A percentile compares a stretch with the other conserved stretches of the same genome.
Evolutionary conservation across 257 asterid species (phyloP).

Genomic region (Nicotiana otophora): DNA sequence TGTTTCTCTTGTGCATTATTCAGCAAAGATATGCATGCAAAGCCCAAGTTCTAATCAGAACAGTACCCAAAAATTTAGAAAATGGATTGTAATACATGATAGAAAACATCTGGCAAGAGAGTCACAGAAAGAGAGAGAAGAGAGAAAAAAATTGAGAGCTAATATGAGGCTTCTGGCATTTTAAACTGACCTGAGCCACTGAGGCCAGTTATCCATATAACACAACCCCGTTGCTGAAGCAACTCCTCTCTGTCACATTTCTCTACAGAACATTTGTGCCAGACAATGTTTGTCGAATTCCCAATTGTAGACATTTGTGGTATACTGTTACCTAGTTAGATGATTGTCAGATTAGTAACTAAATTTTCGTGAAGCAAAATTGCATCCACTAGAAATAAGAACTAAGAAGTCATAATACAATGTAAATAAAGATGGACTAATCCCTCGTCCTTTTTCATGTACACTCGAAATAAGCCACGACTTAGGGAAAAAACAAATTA

Average conservation of each 20-base stretch:
- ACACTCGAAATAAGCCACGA: too few relatives aligned
- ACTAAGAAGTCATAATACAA: not conserved
- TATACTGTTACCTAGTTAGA: slow-evolving; percentile 38
- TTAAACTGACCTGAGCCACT: slow-evolving; percentile 92
- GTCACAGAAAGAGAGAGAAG: not conserved
- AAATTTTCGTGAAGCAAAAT: not conserved
- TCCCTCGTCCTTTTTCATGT: not conserved
- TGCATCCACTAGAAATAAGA: not conserved
- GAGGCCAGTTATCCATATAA: slow-evolving; percentile 95
- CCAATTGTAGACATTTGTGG: slow-evolving; percentile 50
- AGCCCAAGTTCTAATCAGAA: not conserved
- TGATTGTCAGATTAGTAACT: slow-evolving; percentile 1
- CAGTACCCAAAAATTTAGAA: not conserved
- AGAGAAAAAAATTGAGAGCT: not conserved
- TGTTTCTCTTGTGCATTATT: not conserved
- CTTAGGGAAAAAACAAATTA: too few relatives aligned
- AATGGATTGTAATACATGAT: not conserved
- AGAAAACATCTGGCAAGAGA: not conserved
- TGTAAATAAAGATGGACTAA: not conserved
- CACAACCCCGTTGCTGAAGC: slow-evolving; percentile 97
- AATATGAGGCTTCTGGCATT: not conserved
- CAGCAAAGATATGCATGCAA: not conserved
- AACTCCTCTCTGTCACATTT: slow-evolving; percentile 70
- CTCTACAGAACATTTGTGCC: slow-evolving; percentile 91
- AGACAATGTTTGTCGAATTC: slow-evolving; percentile 71